phyloP scores from a whole-genome alignment of 768 basidiomycete species.

The Tricholoma matsutake region DNA sequence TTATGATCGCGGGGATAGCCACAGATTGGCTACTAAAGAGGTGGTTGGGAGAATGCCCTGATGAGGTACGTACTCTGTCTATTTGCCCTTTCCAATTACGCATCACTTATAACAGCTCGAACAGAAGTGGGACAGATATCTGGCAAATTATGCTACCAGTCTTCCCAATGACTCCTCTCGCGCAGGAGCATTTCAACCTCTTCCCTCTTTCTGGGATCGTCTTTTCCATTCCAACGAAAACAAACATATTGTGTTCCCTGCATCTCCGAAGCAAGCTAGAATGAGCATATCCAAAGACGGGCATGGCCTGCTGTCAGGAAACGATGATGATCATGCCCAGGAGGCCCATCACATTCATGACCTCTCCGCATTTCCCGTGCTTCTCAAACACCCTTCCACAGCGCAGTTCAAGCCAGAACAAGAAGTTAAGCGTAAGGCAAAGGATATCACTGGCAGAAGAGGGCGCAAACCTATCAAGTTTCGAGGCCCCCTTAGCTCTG shows the following conservation, averaged over 20 bases:
- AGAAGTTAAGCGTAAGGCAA: background rate
- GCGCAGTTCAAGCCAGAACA: conserved; percentile 7
- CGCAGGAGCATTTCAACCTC: conserved; percentile 56
- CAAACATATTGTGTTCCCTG: conserved; percentile 26
- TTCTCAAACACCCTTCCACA: conserved; percentile 26
- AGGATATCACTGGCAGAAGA: conserved; percentile 2
- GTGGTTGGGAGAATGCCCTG: conserved; percentile 65
- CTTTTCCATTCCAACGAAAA: conserved; percentile 29
- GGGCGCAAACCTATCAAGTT: conserved; percentile 34
- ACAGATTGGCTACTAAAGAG: conserved; percentile 54
- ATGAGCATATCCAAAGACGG: conserved; percentile 15
- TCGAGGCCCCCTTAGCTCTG: conserved; percentile 26
- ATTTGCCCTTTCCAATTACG: background rate
- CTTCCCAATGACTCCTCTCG: conserved; percentile 53
- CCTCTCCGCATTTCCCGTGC: conserved; percentile 14
- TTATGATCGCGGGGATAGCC: conserved; percentile 43
- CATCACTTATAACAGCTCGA: background rate
- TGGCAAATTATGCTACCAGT: conserved; percentile 53
- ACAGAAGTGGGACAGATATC: conserved; percentile 69
- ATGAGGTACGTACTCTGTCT: conserved; percentile 44
- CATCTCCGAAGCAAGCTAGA: conserved; percentile 7
- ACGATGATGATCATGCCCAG: conserved; percentile 5
- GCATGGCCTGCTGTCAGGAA: conserved; percentile 2
- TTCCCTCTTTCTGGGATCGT: conserved; percentile 49
- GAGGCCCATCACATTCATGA: conserved; percentile 1